Evolutionary conservation across 805 yeast genomes (phyloP).

Genomic region (Wickerhamiella azyma): DNA sequence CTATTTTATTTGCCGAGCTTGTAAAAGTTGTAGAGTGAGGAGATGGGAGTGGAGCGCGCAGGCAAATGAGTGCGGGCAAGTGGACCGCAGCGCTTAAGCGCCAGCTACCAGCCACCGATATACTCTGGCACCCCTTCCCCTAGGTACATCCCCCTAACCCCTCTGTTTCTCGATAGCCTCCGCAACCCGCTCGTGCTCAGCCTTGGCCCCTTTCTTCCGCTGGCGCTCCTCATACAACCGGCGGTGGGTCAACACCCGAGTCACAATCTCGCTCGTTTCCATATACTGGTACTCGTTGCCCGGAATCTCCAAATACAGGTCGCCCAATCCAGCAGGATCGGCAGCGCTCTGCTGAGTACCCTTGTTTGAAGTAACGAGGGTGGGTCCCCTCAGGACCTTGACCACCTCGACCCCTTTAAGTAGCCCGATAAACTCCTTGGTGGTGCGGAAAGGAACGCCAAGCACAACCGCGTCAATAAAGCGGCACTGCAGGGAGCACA

Average conservation of each 20-base stretch:
- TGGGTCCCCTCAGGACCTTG: conserved; percentile 47
- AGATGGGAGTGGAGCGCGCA: no score
- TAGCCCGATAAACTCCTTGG: conserved; percentile 18
- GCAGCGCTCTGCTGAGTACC: conserved; percentile 19
- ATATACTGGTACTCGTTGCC: conserved; percentile 50
- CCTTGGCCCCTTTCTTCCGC: conserved; percentile 70
- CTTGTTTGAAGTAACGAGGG: conserved; percentile 27
- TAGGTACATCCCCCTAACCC: no score
- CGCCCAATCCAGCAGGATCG: conserved; percentile 18
- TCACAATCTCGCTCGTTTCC: conserved; percentile 56
- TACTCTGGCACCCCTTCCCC: no score
- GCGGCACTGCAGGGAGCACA: conserved; percentile 78
- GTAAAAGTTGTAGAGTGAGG: no score
- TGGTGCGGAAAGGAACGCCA: conserved; percentile 40
- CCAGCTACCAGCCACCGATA: no score
- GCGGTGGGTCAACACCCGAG: conserved; percentile 56
- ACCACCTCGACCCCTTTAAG: conserved; percentile 32
- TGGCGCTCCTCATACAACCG: conserved; percentile 76
- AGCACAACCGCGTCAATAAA: conserved; percentile 70
- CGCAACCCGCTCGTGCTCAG: conserved; percentile 28
- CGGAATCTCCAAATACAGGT: conserved; percentile 32
- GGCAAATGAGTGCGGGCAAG: no score
- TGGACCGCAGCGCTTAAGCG: no score
- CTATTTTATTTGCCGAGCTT: no score
- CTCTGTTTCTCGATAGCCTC: conserved; percentile 19